phyloP scores from a whole-genome alignment of 2,329 filamentous ascomycete genomes.

The Epichloe gansuensis region DNA sequence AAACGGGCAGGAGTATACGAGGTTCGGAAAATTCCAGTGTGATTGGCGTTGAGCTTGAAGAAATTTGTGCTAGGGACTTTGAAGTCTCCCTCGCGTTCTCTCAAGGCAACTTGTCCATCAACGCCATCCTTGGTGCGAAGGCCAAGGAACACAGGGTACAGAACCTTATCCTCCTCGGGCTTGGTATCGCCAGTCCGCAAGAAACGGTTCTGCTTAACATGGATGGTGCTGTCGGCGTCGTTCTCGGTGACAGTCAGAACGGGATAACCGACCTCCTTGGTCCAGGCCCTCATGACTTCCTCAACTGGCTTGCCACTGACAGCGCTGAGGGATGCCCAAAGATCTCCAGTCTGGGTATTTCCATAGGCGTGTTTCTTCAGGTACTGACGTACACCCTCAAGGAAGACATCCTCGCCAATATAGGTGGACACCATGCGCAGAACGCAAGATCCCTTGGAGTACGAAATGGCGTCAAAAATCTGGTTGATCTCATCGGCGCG shows the following conservation, averaged over 20 bases:
- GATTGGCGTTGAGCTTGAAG: constrained; percentile 94
- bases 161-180: constrained; percentile 76
- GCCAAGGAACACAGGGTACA: constrained; percentile 84
- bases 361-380: constrained; percentile 95
- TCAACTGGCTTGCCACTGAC: constrained; percentile 87
- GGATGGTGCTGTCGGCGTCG: constrained; percentile 57
- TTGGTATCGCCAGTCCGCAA: constrained; percentile 85
- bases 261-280: constrained; percentile 88
- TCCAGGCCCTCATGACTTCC: constrained; percentile 91
- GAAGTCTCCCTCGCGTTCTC: constrained; percentile 58
- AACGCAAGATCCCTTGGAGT: constrained; percentile 92
- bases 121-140: constrained; percentile 76
- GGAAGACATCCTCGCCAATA: constrained; percentile 81
- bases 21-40: constrained; percentile 85
- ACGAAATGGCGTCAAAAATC: constrained; percentile 96
- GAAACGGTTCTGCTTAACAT: constrained; percentile 91
- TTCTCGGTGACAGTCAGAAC: constrained; percentile 69
- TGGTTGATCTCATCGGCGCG: constrained; percentile 93
- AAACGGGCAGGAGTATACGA: constrained; percentile 76
- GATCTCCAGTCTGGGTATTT: constrained; percentile 81
- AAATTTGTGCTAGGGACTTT: constrained; percentile 72
- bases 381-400: constrained; percentile 82
- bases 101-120: constrained; percentile 40
- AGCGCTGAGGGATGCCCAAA: constrained; percentile 79
- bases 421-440: constrained; percentile 96